Base-by-base conservation (phyloP, 768 basidiomycete species). In the Suillus occidentalis region DNA sequence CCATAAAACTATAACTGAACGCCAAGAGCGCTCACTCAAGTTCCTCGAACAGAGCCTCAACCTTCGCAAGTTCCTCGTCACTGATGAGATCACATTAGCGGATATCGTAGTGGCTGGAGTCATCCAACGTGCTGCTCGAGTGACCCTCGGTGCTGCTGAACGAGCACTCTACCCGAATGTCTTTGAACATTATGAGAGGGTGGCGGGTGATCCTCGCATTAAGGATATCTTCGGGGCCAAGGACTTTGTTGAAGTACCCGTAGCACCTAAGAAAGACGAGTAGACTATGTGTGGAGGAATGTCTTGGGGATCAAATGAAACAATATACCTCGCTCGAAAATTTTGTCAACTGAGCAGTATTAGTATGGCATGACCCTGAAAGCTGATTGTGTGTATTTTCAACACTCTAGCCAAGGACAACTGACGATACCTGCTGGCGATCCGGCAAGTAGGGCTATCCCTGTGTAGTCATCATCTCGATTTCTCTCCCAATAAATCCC, bases 361-460 rank as follows among this genome's bases (percentile, higher is more conserved):
- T 28, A 20, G 42, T 16, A 43, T 20, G 7, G 18, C 18, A 31
- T 20, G 10, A 37, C 14, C 4, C 9, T 58, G 57, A 9, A 18
- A 28, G 10, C 6, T 42, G 28, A 12, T 6, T 20, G 16, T 58
- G 25, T 16, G 16, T 25, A 50, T 18, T 18, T 9, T 42, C 10
- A 13, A 37, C 4, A 6, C 18, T 13, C 25, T 59, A 20, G 39
- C 25, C 25, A 20, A 42, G 6, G 16, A 25, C 16, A 25, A 25
- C 25, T 40, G 25, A 18, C 8, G 37, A 37, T 16, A 58, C 57
- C 16, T 39, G 20, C 22, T 9, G 39, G 95, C 90, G 70, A 91
- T 90, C 60, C 94, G 83, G 73, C 91, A 97, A 1, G 94, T 97
- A 71, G 97, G 74, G 76, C 93, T 96, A 61, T 91, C 86, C 72